phyloP scores from a whole-genome alignment of 441 rosid genomes.

The Adansonia gregorii region DNA sequence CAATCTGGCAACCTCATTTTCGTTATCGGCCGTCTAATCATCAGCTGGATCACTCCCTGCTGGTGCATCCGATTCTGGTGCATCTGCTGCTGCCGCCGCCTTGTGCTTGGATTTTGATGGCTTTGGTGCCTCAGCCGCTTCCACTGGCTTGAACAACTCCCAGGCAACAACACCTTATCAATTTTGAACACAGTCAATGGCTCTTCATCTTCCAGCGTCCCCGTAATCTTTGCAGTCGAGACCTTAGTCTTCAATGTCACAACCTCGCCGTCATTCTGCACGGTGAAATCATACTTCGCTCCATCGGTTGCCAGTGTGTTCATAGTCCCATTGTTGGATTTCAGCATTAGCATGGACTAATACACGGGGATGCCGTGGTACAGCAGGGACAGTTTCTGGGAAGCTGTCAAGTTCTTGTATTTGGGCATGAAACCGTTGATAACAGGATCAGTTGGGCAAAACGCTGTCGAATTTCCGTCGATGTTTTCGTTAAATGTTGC shows the following conservation, averaged over 20 bases:
- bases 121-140: conserved; percentile 40
- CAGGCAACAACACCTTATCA: conserved; percentile 55
- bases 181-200: conserved; percentile 61
- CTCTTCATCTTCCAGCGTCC: conserved; percentile 59
- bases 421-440: conserved; percentile 52
- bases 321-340: conserved; percentile 59
- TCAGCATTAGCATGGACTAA: conserved; percentile 54
- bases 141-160: conserved; percentile 57
- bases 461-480: conserved; percentile 66
- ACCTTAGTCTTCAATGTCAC: conserved; percentile 63
- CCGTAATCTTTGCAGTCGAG: conserved; percentile 51
- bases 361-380: conserved; percentile 72
- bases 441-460: conserved; percentile 57
- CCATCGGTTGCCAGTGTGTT: conserved; percentile 74
- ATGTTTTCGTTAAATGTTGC: conserved; percentile 57
- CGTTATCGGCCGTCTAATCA: conserved; percentile 51
- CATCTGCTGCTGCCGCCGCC: conserved; percentile 35
- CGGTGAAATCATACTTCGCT: conserved; percentile 58
- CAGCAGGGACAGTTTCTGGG: conserved; percentile 52
- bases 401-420: conserved; percentile 54
- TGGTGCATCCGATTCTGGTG: conserved; percentile 71
- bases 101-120: background rate
- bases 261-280: conserved; percentile 62
- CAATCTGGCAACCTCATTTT: conserved; percentile 40
- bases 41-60: conserved; percentile 60